phyloP scores from a whole-genome alignment of 139 green algal species.

The Chlamydomonas sp. region DNA sequence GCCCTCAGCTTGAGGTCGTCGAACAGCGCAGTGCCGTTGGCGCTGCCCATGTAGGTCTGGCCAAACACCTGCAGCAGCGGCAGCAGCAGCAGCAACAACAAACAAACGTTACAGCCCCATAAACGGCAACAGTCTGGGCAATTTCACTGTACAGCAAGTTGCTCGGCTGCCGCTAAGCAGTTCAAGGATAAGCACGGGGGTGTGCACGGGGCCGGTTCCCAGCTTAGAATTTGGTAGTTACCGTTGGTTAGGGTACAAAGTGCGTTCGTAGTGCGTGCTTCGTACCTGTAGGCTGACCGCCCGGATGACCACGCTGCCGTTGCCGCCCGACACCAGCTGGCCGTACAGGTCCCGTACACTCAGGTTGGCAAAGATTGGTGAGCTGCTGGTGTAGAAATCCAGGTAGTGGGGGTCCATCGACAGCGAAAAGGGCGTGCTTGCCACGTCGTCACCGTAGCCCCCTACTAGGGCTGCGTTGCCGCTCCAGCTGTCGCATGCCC shows the following conservation, averaged over 20 bases:
- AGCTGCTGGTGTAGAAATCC: slow-evolving; percentile 12
- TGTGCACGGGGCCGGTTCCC: no score
- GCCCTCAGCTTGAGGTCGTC: slow-evolving; percentile 12
- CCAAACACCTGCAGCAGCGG: slow-evolving; percentile 4
- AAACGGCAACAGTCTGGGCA: no score
- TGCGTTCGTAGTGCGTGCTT: no score
- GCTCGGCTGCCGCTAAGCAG: no score
- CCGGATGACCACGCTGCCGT: slow-evolving; percentile 16
- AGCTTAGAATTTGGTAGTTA: no score
- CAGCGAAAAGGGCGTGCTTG: not conserved
- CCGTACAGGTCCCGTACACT: slow-evolving; percentile 11
- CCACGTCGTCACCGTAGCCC: slow-evolving; percentile 6
- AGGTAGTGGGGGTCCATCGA: not conserved
- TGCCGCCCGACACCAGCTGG: slow-evolving; percentile 5
- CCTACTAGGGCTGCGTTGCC: not conserved
- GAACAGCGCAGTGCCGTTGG: not conserved
- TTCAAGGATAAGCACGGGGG: no score
- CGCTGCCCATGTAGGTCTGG: slow-evolving; percentile 13
- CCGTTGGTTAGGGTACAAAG: no score
- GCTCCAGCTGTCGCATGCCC: not conserved
- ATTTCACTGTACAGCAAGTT: no score
- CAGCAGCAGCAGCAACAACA: no score
- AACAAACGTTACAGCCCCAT: no score
- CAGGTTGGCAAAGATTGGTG: not conserved
- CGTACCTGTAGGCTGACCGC: slow-evolving; percentile 5